These are phyloP conservation scores for Ustilago bromivora DNA, from an alignment of 1,284 basidiomycete genomes.

Conservation along the genomic window DNA sequence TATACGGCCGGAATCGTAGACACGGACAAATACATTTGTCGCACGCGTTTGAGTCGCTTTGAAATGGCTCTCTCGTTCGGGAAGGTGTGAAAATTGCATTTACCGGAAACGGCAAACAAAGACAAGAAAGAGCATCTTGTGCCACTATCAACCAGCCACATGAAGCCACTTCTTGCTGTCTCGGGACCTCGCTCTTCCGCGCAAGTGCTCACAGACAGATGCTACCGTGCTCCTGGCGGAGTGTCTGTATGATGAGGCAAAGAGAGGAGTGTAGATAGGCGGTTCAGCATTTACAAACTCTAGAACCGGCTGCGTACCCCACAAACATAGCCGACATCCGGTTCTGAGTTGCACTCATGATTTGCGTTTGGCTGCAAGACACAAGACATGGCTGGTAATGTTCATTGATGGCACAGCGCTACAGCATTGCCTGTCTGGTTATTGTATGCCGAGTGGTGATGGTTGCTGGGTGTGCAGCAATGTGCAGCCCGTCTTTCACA, in stretches of 20 bases:
- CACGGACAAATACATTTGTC: neutral
- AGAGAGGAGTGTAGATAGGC: too few species aligned
- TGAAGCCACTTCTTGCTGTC: slow-evolving; percentile 3
- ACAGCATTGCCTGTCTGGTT: too few species aligned
- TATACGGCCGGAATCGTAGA: neutral
- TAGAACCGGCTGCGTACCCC: slow-evolving; percentile 5
- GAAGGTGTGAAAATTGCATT: neutral
- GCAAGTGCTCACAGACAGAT: neutral
- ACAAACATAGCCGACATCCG: slow-evolving; percentile 10
- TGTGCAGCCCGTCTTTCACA: neutral
- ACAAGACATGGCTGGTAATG: too few species aligned
- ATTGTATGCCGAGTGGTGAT: too few species aligned
- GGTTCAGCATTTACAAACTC: neutral
- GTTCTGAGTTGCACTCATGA: neutral
- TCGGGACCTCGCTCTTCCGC: neutral
- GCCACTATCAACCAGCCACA: slow-evolving; percentile 1
- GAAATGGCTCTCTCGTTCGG: slow-evolving; percentile 7
- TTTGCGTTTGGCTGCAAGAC: neutral
- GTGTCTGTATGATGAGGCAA: neutral
- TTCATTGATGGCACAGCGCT: too few species aligned
- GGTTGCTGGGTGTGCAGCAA: too few species aligned
- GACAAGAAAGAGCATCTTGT: neutral
- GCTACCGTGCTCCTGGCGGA: neutral
- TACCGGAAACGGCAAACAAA: slow-evolving; percentile 7
- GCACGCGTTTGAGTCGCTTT: slow-evolving; percentile 8